Base-by-base conservation (phyloP, 176 grass and related monocot genomes). In the Cymbopogon citratus region DNA sequence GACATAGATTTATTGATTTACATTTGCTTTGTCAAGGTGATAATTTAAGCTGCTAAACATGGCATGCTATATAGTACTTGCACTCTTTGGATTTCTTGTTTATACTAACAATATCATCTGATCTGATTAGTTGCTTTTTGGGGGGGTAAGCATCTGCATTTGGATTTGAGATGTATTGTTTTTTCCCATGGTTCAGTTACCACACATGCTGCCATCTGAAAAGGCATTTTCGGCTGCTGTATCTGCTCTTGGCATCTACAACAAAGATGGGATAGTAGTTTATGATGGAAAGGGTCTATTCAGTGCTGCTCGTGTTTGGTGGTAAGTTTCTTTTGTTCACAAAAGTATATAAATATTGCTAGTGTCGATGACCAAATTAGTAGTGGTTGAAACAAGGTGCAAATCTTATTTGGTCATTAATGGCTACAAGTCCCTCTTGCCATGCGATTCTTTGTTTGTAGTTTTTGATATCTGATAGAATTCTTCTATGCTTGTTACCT, bases 211-310 rank as follows among this genome's bases (percentile, higher is more conserved):
- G 48, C 95, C 95, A 61, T 95, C 95, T 61, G 92, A 95, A 88
- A 91, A 93, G 89, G 95, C 92, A 87, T 98, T 98, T 88, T 87
- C 88, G 85, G 92, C 95, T 73, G 92, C 96, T 85, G 92, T 93
- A 67, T 98, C 96, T 21, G 87, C 96, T 27, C 90, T 98, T 90
- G 96, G 89, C 25, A 93, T 98, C 54, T 90, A 91, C 68, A 98
- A 98, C 81, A 93, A 90, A 75, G 96, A 98, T 82, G 92, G 90
- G 16, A 82, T 98, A 81, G 75, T 98, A 93, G 92, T 98, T 78
- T 98, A 98, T 71, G 95, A 98, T 86, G 95, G 95, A 64, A 98
- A 91, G 92, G 95, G 95, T 9, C 80, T 95, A 39, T 98, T 98
- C 88, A 98, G 95, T 31, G 95, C 95, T 60, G 95, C 95, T 71